A percentile compares a stretch with the other conserved stretches of the same genome.
These are phyloP conservation scores for Clarireedia paspali DNA, from an alignment of 2,329 filamentous ascomycete species.

Conservation along the genomic window DNA sequence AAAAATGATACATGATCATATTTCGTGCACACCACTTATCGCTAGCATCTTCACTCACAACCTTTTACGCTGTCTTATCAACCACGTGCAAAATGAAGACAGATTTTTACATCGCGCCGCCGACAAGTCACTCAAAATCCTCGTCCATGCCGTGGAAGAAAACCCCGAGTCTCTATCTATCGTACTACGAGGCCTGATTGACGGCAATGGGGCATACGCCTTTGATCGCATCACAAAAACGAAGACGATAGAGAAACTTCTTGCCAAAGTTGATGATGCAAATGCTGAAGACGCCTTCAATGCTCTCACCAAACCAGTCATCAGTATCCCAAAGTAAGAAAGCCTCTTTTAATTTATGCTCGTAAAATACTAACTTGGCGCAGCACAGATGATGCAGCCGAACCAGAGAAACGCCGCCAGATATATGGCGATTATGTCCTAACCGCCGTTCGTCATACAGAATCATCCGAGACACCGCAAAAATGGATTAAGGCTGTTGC, in stretches of 20 bases:
- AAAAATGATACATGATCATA: slow-evolving; percentile 55
- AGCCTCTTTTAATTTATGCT: background rate
- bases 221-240: slow-evolving; percentile 83
- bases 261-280: slow-evolving; percentile 17
- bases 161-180: slow-evolving; percentile 51
- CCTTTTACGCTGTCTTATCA: slow-evolving; percentile 72
- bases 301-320: slow-evolving; percentile 39
- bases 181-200: slow-evolving; percentile 61
- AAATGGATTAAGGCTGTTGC: slow-evolving; percentile 22
- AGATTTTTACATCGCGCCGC: slow-evolving; percentile 75
- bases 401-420: slow-evolving; percentile 26
- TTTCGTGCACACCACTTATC: slow-evolving; percentile 41
- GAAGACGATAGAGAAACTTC: slow-evolving; percentile 66
- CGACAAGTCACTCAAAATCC: slow-evolving; percentile 62
- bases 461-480: slow-evolving; percentile 13
- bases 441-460: slow-evolving; percentile 23
- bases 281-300: slow-evolving; percentile 36
- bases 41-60: slow-evolving; percentile 72
- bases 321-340: slow-evolving; percentile 30
- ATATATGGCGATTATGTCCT: slow-evolving; percentile 28
- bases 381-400: slow-evolving; percentile 17
- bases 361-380: background rate
- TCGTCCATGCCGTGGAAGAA: slow-evolving; percentile 57
- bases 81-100: slow-evolving; percentile 71
- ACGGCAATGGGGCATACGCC: slow-evolving; percentile 61